phyloP scores from a whole-genome alignment of 2,329 filamentous ascomycete species.

The Zymoseptoria passerinii region DNA sequence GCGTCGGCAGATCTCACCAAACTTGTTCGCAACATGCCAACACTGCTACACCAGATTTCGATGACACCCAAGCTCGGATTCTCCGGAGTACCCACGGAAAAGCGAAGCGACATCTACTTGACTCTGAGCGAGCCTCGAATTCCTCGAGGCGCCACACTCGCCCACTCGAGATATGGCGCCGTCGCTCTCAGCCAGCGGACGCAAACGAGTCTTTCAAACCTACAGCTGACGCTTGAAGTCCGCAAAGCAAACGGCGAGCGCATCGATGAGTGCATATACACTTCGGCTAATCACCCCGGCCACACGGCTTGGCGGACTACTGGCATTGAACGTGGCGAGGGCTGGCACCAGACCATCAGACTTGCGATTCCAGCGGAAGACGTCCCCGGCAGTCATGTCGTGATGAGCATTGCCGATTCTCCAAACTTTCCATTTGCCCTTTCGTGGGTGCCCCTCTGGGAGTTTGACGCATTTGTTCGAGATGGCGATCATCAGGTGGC shows the following conservation, averaged over 20 bases:
- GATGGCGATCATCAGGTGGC: slow-evolving; percentile 76
- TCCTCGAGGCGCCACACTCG: slow-evolving; percentile 55
- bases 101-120: slow-evolving; percentile 89
- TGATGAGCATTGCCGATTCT: slow-evolving; percentile 81
- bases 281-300: slow-evolving; percentile 70
- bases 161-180: slow-evolving; percentile 70
- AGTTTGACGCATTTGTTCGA: slow-evolving; percentile 76
- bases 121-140: slow-evolving; percentile 74
- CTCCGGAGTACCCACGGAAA: slow-evolving; percentile 78
- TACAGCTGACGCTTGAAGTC: slow-evolving; percentile 86
- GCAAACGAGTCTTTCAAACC: slow-evolving; percentile 57
- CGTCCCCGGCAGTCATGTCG: slow-evolving; percentile 73
- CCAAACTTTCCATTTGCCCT: slow-evolving; percentile 84
- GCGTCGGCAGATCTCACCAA: slow-evolving; percentile 66
- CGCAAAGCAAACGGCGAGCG: slow-evolving; percentile 69
- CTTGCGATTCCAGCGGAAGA: slow-evolving; percentile 71
- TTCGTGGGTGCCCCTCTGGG: slow-evolving; percentile 90
- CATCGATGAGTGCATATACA: slow-evolving; percentile 79
- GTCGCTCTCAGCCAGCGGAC: slow-evolving; percentile 56
- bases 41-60: slow-evolving; percentile 69
- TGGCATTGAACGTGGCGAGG: slow-evolving; percentile 66
- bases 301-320: slow-evolving; percentile 84
- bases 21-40: slow-evolving; percentile 80
- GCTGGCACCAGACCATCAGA: slow-evolving; percentile 82
- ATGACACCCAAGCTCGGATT: slow-evolving; percentile 89